These are phyloP conservation scores for Termitomyces bulborhizus DNA, from an alignment of 768 basidiomycete species.

Conservation along the genomic window DNA sequence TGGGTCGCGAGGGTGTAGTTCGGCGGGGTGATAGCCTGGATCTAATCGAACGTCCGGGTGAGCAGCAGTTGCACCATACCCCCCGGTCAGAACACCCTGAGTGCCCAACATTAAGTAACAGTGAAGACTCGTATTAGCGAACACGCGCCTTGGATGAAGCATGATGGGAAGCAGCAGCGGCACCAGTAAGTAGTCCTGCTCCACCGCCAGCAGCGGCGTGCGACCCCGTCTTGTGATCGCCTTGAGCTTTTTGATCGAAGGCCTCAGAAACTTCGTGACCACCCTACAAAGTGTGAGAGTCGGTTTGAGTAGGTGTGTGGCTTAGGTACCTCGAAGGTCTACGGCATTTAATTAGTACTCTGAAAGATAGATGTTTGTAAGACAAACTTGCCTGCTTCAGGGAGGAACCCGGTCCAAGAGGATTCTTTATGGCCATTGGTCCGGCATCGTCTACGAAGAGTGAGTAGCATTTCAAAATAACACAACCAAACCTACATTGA, in stretches of 20 bases:
- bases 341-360: not conserved
- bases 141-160: not conserved
- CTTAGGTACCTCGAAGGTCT: not conserved
- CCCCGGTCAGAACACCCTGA: not conserved
- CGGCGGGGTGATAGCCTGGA: conserved; percentile 5
- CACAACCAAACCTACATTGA: not conserved
- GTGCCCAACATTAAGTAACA: not conserved
- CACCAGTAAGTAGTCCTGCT: not conserved
- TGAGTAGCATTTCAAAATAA: too few relatives aligned
- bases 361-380: too few relatives aligned
- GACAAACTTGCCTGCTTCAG: not conserved
- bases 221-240: not conserved
- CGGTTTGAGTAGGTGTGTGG: not conserved
- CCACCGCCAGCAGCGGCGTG: not conserved
- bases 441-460: not conserved
- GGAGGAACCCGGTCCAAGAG: not conserved
- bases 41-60: not conserved
- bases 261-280: not conserved
- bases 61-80: not conserved
- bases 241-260: not conserved
- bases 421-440: not conserved
- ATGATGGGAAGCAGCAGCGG: not conserved
- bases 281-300: not conserved
- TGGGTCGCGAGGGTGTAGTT: conserved; percentile 2
- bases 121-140: not conserved